Evolutionary conservation across 2,329 filamentous ascomycete species (phyloP).

Genomic region (Thielaviopsis ethacetica): DNA sequence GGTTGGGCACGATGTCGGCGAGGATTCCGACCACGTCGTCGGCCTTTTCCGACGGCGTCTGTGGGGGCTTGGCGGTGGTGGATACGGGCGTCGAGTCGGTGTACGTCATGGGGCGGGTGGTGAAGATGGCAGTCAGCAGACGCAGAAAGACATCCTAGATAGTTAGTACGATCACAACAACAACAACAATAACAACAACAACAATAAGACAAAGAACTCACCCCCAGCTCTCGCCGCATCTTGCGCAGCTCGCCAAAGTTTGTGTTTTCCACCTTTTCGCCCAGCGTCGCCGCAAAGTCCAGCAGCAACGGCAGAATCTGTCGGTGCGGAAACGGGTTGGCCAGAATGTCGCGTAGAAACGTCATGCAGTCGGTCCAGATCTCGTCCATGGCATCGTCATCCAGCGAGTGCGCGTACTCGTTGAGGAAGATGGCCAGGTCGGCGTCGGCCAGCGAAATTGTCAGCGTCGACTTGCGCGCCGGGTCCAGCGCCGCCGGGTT

Average conservation of each 20-base stretch:
- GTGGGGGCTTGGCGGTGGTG: constrained; percentile 25
- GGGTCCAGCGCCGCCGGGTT: constrained; percentile 69
- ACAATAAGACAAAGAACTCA: too few relatives aligned
- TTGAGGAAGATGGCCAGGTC: constrained; percentile 82
- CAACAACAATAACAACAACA: too few relatives aligned
- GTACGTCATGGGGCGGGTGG: constrained; percentile 65
- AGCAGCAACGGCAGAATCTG: constrained; percentile 75
- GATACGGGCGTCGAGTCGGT: constrained; percentile 31
- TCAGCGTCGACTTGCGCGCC: constrained; percentile 70
- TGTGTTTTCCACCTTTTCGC: constrained; percentile 93
- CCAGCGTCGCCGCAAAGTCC: constrained; percentile 76
- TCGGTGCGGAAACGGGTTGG: constrained; percentile 87
- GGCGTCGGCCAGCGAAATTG: constrained; percentile 64
- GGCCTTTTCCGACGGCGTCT: constrained; percentile 31
- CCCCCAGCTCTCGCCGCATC: constrained; percentile 79
- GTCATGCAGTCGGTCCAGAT: constrained; percentile 92
- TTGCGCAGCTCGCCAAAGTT: constrained; percentile 89
- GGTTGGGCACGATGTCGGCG: constrained; percentile 58
- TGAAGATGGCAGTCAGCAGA: constrained; percentile 84
- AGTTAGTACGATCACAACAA: background rate
- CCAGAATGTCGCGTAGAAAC: constrained; percentile 76
- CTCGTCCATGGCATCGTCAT: constrained; percentile 96
- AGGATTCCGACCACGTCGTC: constrained; percentile 71
- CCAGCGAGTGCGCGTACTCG: constrained; percentile 74
- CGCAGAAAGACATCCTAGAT: constrained; percentile 70